These are phyloP conservation scores for Periconia sp. DNA, from an alignment of 2,329 filamentous ascomycete species.

Conservation along the genomic window DNA sequence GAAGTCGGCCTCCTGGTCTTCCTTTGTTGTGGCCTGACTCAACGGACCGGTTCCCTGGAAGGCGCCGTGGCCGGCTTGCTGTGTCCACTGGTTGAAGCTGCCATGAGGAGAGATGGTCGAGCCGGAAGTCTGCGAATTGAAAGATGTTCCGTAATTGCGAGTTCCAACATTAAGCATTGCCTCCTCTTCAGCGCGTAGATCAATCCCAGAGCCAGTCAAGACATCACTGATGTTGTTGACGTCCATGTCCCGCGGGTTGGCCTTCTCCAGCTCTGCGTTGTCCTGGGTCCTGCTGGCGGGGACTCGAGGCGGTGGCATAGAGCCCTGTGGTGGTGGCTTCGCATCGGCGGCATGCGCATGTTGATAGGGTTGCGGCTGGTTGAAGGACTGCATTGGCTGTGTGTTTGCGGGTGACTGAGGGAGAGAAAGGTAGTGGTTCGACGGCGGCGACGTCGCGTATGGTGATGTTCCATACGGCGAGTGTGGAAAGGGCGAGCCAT, in stretches of 20 bases:
- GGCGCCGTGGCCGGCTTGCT: slow-evolving; percentile 43
- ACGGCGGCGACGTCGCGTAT: slow-evolving; percentile 44
- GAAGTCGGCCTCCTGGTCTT: slow-evolving; percentile 69
- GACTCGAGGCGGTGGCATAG: slow-evolving; percentile 69
- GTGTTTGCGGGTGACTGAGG: slow-evolving; percentile 37
- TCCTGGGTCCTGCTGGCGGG: slow-evolving; percentile 57
- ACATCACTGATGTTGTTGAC: slow-evolving; percentile 83
- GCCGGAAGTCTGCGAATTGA: slow-evolving; percentile 44
- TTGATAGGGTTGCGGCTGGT: slow-evolving; percentile 60
- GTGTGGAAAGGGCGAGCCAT: slow-evolving; percentile 53
- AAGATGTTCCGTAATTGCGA: slow-evolving; percentile 55
- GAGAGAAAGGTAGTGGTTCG: slow-evolving; percentile 33
- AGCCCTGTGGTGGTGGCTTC: slow-evolving; percentile 32
- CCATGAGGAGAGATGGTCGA: slow-evolving; percentile 48
- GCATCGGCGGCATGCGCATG: slow-evolving; percentile 29
- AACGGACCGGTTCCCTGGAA: slow-evolving; percentile 47
- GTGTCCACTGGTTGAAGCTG: slow-evolving; percentile 55
- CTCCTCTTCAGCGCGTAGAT: slow-evolving; percentile 85
- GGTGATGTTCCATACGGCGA: slow-evolving; percentile 28
- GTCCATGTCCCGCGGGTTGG: slow-evolving; percentile 62
- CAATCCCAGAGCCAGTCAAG: slow-evolving; percentile 82
- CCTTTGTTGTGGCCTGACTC: slow-evolving; percentile 66
- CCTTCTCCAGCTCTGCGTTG: slow-evolving; percentile 54
- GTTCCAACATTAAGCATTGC: slow-evolving; percentile 72
- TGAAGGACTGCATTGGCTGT: slow-evolving; percentile 45